phyloP scores from a whole-genome alignment of 176 grass and related monocot species.

The Luzula sylvatica region DNA sequence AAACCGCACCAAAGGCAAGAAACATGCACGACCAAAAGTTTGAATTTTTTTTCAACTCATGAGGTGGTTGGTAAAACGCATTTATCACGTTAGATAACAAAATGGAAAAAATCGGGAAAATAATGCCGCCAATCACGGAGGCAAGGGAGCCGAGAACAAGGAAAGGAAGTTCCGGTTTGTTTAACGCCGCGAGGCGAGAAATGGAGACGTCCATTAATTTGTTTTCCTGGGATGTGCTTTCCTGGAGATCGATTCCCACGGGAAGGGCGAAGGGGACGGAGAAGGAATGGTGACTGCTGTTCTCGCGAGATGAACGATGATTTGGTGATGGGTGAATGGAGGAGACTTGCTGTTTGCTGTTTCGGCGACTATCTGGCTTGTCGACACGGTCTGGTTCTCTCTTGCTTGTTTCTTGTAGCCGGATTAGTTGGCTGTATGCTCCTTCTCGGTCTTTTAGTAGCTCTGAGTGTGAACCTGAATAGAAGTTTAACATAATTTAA shows the following conservation, averaged over 20 bases:
- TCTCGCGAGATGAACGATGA: slow-evolving; percentile 44
- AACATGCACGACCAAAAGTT: slow-evolving; percentile 91
- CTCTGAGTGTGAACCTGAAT: slow-evolving; percentile 56
- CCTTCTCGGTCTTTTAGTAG: slow-evolving; percentile 65
- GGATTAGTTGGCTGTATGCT: slow-evolving; percentile 77
- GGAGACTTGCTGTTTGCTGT: slow-evolving; percentile 41
- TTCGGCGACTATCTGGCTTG: slow-evolving; percentile 27
- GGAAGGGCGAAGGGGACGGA: slow-evolving; percentile 50
- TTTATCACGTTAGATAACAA: slow-evolving; percentile 75
- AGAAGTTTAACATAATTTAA: neutral
- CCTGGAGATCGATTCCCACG: slow-evolving; percentile 44
- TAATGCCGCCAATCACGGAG: slow-evolving; percentile 51
- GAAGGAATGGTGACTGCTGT: slow-evolving; percentile 67
- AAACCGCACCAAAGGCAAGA: slow-evolving; percentile 64
- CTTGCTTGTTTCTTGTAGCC: slow-evolving; percentile 60
- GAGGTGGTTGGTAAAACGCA: slow-evolving; percentile 62
- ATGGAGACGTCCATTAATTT: slow-evolving; percentile 56
- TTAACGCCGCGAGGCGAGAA: slow-evolving; percentile 66
- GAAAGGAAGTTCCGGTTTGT: slow-evolving; percentile 68
- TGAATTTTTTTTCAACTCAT: slow-evolving; percentile 59
- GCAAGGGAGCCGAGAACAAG: slow-evolving; percentile 70
- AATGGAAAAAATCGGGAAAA: slow-evolving; percentile 70
- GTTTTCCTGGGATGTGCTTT: slow-evolving; percentile 30
- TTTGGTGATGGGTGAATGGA: slow-evolving; percentile 45
- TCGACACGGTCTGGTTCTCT: slow-evolving; percentile 31